Percentiles rank a stretch among this genome's conserved stretches.
These are phyloP conservation scores for Delitschia confertaspora DNA, from an alignment of 495 filamentous ascomycete species.

Conservation along the genomic window DNA sequence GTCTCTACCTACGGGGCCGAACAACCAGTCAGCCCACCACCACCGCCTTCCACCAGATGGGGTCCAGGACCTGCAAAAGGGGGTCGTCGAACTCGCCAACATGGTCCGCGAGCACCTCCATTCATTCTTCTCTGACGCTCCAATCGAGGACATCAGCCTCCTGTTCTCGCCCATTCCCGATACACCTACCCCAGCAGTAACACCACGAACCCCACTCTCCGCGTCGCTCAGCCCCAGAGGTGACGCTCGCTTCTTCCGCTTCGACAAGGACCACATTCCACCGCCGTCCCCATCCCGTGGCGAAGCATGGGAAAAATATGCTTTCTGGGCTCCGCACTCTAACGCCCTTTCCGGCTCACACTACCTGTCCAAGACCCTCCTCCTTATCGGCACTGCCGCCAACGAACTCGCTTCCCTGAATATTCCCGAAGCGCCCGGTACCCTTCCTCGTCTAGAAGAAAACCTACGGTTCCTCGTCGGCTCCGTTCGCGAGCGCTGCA, in stretches of 20 bases:
- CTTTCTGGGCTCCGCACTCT: constrained; percentile 90
- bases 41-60: constrained; percentile 70
- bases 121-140: constrained; percentile 78
- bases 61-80: constrained; percentile 62
- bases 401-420: constrained; percentile 72
- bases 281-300: constrained; percentile 67
- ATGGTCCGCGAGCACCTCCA: constrained; percentile 70
- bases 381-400: constrained; percentile 71
- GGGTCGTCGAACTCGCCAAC: constrained; percentile 68
- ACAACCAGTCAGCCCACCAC: constrained; percentile 73
- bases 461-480: constrained; percentile 59
- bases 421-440: constrained; percentile 52
- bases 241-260: constrained; percentile 70
- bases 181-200: constrained; percentile 67
- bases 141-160: constrained; percentile 78
- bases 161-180: constrained; percentile 70
- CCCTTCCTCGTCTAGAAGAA: constrained; percentile 11
- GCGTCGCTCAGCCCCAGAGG: constrained; percentile 29
- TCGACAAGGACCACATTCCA: constrained; percentile 66
- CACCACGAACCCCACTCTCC: constrained; percentile 43
- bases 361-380: constrained; percentile 73
- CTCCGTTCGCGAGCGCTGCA: constrained; percentile 71
- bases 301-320: constrained; percentile 85
- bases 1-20: constrained; percentile 70
- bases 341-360: constrained; percentile 83